Evolutionary conservation across 495 filamentous ascomycete species (phyloP).

Genomic region (Talaromyces nanjingensis): DNA sequence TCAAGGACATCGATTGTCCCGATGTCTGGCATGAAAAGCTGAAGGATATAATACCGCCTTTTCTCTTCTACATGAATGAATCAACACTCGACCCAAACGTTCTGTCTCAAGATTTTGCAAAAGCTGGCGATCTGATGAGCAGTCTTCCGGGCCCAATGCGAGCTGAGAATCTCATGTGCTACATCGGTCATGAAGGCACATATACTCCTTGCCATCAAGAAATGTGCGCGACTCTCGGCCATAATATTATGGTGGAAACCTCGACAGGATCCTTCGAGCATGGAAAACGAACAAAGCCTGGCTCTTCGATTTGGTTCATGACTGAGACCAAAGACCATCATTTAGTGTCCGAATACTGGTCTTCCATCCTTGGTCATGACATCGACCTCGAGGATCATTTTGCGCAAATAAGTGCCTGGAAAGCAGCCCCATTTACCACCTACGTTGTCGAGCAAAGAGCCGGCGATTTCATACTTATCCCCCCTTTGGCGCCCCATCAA

Average conservation of each 20-base stretch:
- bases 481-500: conserved; percentile 94
- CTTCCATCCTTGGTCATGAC: conserved; percentile 85
- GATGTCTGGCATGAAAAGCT: conserved; percentile 73
- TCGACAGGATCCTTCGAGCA: conserved; percentile 52
- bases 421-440: conserved; percentile 82
- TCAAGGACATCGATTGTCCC: conserved; percentile 95
- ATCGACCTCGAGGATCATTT: conserved; percentile 96
- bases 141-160: conserved; percentile 78
- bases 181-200: conserved; percentile 94
- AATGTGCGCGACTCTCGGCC: conserved; percentile 93
- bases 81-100: conserved; percentile 52
- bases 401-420: conserved; percentile 88
- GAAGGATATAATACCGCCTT: conserved; percentile 65
- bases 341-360: conserved; percentile 83
- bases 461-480: conserved; percentile 94
- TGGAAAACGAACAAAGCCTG: conserved; percentile 62
- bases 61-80: conserved; percentile 81
- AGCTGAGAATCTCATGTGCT: conserved; percentile 96
- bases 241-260: conserved; percentile 96
- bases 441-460: conserved; percentile 87
- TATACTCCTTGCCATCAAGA: conserved; percentile 95
- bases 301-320: conserved; percentile 98
- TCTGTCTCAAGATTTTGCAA: conserved; percentile 43
- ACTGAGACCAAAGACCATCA: conserved; percentile 85
- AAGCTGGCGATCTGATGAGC: conserved; percentile 88